phyloP scores from a whole-genome alignment of 352 stramenopile species.

The Blastocystis sp. region DNA sequence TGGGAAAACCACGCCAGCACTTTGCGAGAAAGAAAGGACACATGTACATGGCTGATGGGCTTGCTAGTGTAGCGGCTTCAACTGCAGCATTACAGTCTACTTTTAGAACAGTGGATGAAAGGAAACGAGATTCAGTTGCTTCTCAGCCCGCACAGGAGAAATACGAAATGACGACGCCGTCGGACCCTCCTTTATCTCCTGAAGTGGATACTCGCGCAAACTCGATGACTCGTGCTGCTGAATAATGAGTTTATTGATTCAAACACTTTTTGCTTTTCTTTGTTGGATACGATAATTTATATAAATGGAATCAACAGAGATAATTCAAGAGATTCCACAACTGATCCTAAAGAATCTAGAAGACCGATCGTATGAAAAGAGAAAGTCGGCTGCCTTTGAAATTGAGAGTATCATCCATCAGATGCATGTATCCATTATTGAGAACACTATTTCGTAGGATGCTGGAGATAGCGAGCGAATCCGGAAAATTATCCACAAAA shows the following conservation, averaged over 20 bases:
- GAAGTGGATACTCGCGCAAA: too few species aligned
- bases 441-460: slow-evolving; percentile 64
- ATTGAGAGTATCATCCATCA: slow-evolving; percentile 94
- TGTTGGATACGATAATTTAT: background rate
- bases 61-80: too few species aligned
- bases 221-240: background rate
- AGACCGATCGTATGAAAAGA: slow-evolving; percentile 96
- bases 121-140: too few species aligned
- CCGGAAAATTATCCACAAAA: slow-evolving; percentile 85
- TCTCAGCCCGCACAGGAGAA: too few species aligned
- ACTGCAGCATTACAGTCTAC: too few species aligned
- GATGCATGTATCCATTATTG: slow-evolving; percentile 70
- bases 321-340: slow-evolving; percentile 50
- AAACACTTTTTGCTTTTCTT: background rate
- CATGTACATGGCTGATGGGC: too few species aligned
- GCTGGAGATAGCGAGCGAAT: slow-evolving; percentile 72
- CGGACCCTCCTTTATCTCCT: too few species aligned
- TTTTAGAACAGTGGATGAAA: too few species aligned
- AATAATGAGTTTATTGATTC: background rate
- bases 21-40: too few species aligned
- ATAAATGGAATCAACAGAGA: slow-evolving; percentile 28
- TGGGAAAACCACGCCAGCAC: too few species aligned
- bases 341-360: slow-evolving; percentile 73
- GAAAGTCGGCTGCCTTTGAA: slow-evolving; percentile 95
- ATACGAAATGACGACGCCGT: too few species aligned